These are phyloP conservation scores for Parastagonospora nodorum DNA, from an alignment of 2,329 filamentous ascomycete genomes.

Conservation along the genomic window DNA sequence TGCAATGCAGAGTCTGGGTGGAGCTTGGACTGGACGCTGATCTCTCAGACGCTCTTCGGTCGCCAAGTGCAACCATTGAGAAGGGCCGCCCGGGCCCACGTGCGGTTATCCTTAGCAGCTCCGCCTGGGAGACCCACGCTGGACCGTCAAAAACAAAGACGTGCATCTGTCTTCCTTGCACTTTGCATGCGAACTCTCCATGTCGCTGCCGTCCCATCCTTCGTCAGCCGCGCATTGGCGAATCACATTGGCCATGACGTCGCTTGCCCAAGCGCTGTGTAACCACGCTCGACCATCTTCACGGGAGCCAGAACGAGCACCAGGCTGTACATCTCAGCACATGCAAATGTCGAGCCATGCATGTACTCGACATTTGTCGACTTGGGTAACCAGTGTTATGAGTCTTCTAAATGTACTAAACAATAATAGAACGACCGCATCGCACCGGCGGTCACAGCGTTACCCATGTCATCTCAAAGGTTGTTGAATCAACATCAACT, in stretches of 20 bases:
- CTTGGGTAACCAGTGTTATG: too few relatives aligned
- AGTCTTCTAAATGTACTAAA: too few relatives aligned
- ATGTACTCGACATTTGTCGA: too few relatives aligned
- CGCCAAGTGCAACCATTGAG: conserved; percentile 22
- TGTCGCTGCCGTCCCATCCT: not conserved
- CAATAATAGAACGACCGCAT: too few relatives aligned
- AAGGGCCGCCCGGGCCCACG: conserved; percentile 20
- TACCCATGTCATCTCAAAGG: too few relatives aligned
- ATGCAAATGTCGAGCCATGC: too few relatives aligned
- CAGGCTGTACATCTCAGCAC: too few relatives aligned
- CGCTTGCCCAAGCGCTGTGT: not conserved
- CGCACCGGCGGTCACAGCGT: too few relatives aligned
- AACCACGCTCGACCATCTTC: not conserved
- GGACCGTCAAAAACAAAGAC: conserved; percentile 3
- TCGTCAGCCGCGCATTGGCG: not conserved
- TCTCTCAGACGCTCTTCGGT: conserved; percentile 10
- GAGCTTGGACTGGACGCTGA: conserved; percentile 16
- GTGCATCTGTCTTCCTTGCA: conserved; percentile 6
- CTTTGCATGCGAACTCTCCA: not conserved
- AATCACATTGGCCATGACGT: conserved; percentile 1
- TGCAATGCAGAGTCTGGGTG: conserved; percentile 11
- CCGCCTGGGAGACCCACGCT: conserved; percentile 8
- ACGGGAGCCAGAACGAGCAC: too few relatives aligned
- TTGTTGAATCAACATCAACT: too few relatives aligned
- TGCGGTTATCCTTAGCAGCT: conserved; percentile 9